Percentiles rank a stretch among this genome's conserved stretches.
Conservation (phyloP, 106 monocot genomes). For the Dendrobium catenatum region DNA sequence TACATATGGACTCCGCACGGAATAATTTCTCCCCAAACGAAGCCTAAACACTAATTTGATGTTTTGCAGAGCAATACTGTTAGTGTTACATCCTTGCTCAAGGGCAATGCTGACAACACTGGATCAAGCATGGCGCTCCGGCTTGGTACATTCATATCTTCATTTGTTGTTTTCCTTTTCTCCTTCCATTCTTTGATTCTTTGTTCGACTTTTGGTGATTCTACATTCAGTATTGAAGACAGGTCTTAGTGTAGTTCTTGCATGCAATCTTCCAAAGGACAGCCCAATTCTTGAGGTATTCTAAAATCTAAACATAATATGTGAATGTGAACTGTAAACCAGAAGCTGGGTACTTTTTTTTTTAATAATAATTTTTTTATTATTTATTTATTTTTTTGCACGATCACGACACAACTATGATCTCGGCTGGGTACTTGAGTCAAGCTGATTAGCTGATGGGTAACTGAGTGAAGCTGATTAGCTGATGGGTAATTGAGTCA, state of each 20-base stretch:
- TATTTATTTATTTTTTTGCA: too few species aligned
- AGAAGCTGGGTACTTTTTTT: too few species aligned
- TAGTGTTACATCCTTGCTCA: slow-evolving; percentile 17
- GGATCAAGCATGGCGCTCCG: slow-evolving; percentile 21
- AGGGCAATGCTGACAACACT: slow-evolving; percentile 17
- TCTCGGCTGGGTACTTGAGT: too few species aligned
- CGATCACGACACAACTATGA: too few species aligned
- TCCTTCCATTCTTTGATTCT: not conserved
- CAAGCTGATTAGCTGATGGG: too few species aligned
- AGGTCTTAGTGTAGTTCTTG: slow-evolving; percentile 20
- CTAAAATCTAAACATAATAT: not conserved
- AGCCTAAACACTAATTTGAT: too few species aligned
- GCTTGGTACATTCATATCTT: slow-evolving; percentile 11
- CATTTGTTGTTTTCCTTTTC: not conserved
- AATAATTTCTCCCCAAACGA: too few species aligned
- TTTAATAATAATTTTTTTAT: too few species aligned
- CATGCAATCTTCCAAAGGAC: slow-evolving; percentile 27
- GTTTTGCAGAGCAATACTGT: slow-evolving; percentile 19
- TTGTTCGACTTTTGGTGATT: not conserved
- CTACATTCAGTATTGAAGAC: slow-evolving; percentile 21
- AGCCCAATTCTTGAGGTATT: slow-evolving; percentile 25
- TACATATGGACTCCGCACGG: too few species aligned
- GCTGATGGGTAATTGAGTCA: too few species aligned
- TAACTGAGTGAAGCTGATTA: too few species aligned
- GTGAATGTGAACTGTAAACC: not conserved